Conservation (phyloP, 2,329 filamentous ascomycete species). For the Stagonosporopsis chrysanthemi region DNA sequence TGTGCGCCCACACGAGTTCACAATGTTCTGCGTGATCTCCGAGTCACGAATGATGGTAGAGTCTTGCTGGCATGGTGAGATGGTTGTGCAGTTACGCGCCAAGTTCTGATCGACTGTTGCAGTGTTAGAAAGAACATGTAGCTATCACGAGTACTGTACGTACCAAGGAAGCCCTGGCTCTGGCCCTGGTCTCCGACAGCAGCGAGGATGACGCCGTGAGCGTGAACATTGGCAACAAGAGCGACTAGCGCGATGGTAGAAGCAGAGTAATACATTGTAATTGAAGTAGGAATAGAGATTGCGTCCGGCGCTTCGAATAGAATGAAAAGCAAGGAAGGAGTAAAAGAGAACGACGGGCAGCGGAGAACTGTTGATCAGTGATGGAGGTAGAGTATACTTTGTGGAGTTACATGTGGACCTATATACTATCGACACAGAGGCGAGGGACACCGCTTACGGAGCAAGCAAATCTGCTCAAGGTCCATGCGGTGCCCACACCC, state of each 20-base stretch:
- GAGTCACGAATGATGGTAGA: conserved; percentile 47
- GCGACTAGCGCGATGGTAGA: conserved; percentile 42
- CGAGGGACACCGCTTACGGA: not conserved
- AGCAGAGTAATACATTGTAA: conserved; percentile 38
- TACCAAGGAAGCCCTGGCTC: conserved; percentile 46
- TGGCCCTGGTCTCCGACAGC: conserved; percentile 39
- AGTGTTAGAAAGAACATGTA: conserved; percentile 6
- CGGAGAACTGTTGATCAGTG: conserved; percentile 11
- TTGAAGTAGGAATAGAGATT: conserved; percentile 23
- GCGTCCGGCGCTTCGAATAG: conserved; percentile 40
- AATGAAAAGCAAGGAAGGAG: conserved; percentile 31
- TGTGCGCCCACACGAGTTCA: conserved; percentile 48
- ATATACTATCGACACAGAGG: conserved; percentile 24
- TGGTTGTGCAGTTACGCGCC: conserved; percentile 49
- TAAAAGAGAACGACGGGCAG: conserved; percentile 22
- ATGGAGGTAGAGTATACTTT: conserved; percentile 5
- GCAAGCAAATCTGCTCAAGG: conserved; percentile 11
- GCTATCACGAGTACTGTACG: not conserved
- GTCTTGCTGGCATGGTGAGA: conserved; percentile 50
- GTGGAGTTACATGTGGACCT: conserved; percentile 9
- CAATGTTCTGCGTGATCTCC: conserved; percentile 49
- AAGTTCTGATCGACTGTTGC: conserved; percentile 41
- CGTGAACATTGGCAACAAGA: conserved; percentile 37
- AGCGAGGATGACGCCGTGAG: conserved; percentile 42
- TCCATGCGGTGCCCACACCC: conserved; percentile 31